Conservation (phyloP, 176 grass and related monocot species). For the Canna indica region DNA sequence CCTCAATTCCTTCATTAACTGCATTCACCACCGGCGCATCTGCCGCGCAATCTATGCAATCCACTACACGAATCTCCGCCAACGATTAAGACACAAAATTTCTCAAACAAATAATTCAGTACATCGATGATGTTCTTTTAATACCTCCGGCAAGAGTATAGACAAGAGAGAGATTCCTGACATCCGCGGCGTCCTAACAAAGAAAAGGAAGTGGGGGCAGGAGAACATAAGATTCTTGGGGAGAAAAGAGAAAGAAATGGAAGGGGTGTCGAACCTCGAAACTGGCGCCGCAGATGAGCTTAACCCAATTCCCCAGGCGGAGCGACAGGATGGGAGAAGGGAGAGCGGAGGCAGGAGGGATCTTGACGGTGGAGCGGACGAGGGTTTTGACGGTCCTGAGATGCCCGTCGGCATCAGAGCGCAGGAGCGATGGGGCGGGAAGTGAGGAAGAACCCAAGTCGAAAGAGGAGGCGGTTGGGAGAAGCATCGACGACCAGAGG, state of each 20-base stretch:
- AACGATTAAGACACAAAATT: not conserved
- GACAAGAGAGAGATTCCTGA: constrained; percentile 85
- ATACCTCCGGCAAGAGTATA: constrained; percentile 82
- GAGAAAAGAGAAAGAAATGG: not conserved
- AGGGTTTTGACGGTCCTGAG: constrained; percentile 33
- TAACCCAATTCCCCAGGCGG: constrained; percentile 72
- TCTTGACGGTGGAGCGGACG: constrained; percentile 1
- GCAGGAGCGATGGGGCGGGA: not conserved
- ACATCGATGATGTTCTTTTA: not conserved
- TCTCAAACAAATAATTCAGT: not conserved
- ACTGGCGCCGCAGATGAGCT: constrained; percentile 97
- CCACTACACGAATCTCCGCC: constrained; percentile 37
- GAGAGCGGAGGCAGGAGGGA: constrained; percentile 5
- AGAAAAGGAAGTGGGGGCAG: not conserved
- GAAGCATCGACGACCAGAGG: not conserved
- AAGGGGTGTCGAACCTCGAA: constrained; percentile 72
- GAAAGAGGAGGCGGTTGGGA: not conserved
- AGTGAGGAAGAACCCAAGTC: not conserved
- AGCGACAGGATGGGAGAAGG: constrained; percentile 54
- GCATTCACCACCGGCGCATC: constrained; percentile 71
- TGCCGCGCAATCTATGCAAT: constrained; percentile 92
- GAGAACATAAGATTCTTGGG: not conserved
- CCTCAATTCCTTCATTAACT: constrained; percentile 83
- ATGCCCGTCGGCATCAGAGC: not conserved
- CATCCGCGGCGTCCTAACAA: constrained; percentile 57